Evolutionary conservation across 1,284 basidiomycete genomes (phyloP), one percentile per base, ranked within the genome.

Genomic region (Tylopilus orsonianus): DNA sequence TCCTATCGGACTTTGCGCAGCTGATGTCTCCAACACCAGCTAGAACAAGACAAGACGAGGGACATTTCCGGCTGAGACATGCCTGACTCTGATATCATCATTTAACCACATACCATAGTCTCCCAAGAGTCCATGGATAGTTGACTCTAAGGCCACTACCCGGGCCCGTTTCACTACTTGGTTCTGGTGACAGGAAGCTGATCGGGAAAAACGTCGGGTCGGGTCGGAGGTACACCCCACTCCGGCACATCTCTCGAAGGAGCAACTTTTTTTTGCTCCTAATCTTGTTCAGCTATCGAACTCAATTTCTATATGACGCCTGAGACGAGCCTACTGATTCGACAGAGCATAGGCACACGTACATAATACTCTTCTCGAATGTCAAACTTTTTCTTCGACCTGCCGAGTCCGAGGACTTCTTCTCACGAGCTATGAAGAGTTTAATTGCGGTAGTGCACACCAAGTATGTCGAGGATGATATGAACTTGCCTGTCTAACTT

Each of bases 361-460:
- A 95, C 93, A 65, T 88, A 98, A 71, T 98, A 98, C 67, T 97
- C 96, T 68, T 97, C 95, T 41, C 92, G 73, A 20, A 97, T 87
- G 67, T 98, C 94, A 50, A 98, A 85, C 72, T 84, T 88, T 71
- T 89, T 90, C 67, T 90, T 78, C 41, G 86, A 81, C 70, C 80
- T 84, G 56, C 84, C 79, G 68, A 97, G 77, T 4, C 86, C 81
- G 37, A 97, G 74, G 59, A 91, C 89, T 59, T 97, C 86, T 67
- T 97, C 90, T 60, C 86, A 87, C 26, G 80, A 98, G 69, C 82
- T 91, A 26, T 3, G 18, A 34, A 20, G 8, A 34, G 4, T 36
- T 8, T 14, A 13, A 13, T 14, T 7, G 4, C 4, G 8, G 29
- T 13, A 13, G 13, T 9, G 29, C 29, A 29, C 12, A 27, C 5